These are phyloP conservation scores for Talaromyces funiculosus DNA, from an alignment of 2,329 filamentous ascomycete species.

Conservation along the genomic window DNA sequence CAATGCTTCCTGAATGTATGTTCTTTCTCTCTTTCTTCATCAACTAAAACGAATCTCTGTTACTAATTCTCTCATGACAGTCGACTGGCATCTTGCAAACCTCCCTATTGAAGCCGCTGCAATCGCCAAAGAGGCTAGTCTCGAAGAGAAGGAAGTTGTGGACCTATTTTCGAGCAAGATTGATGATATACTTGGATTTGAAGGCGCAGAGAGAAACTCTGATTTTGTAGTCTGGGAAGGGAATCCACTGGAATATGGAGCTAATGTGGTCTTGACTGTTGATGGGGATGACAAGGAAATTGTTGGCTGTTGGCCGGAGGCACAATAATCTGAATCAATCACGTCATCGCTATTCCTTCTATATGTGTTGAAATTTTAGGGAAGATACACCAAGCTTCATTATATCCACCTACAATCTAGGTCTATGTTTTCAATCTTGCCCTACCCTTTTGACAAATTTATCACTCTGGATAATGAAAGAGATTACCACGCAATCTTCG, in stretches of 20 bases:
- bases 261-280: slow-evolving; percentile 13
- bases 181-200: slow-evolving; percentile 37
- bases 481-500: slow-evolving; percentile 46
- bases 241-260: slow-evolving; percentile 31
- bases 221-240: slow-evolving; percentile 44
- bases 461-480: neutral
- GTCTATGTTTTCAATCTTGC: neutral
- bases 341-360: neutral
- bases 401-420: neutral
- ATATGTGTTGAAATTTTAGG: too few species aligned
- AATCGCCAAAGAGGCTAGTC: slow-evolving; percentile 12
- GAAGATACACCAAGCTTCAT: neutral
- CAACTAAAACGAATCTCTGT: slow-evolving; percentile 13
- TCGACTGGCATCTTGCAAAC: slow-evolving; percentile 37
- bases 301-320: slow-evolving; percentile 14
- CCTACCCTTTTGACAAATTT: neutral
- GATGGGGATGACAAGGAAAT: slow-evolving; percentile 10
- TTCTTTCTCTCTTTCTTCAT: neutral
- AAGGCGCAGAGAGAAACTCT: slow-evolving; percentile 21
- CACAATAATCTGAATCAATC: slow-evolving; percentile 4
- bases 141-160: slow-evolving; percentile 24
- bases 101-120: slow-evolving; percentile 25
- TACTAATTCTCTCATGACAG: slow-evolving; percentile 15
- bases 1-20: slow-evolving; percentile 12
- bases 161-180: slow-evolving; percentile 38